Base-by-base conservation (phyloP, 495 filamentous ascomycete species). In the Amniculicola lignicola region DNA sequence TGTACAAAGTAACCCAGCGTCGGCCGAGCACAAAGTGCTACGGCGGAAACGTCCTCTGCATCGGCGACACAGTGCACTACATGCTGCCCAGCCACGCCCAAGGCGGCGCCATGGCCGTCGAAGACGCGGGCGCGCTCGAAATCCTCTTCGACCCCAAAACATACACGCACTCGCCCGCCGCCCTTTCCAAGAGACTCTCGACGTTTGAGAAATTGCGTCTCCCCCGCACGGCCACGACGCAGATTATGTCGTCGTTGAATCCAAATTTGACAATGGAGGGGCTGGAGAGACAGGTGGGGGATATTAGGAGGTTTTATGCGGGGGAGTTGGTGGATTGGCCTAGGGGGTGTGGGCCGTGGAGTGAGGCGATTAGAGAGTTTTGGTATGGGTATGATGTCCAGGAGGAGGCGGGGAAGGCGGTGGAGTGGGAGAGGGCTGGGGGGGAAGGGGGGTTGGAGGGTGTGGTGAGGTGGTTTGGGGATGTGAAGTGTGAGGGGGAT, bases 21-120 rank as follows among this genome's bases (percentile, higher is more conserved):
- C 40, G 46, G 11, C 59, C 57, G 0, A 6, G 44, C 1, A 16
- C 40, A 10, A 4, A n/a, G 2, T 76, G 73, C 67, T 45, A 66
- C 19, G 63, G 67, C 3, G 75, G 73, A 40, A 76, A 72, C 57
- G 59, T 71, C 3, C 49, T 74, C 6, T 33, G 78, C 10, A 71
- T 78, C 23, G 78, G 78, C 0, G 78, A 81, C 53, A 72, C 77
- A 10, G 74, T 70, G 2, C 78, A 80, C 53, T 68, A 70, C 21
- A 64, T 64, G 64, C 47, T 54, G 3, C 62, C 63, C 24, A 43
- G 43, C 16, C 41, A 51, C 25, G 58, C 52, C 1, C 55, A 57
- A 43, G 64, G 64, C 24, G 64, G 52, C 7, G 21, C 23, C 22
- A 35, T 28, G 14, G 49, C 57, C 0, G 22, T 67, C 15, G 65